These are phyloP conservation scores for Cetraspora pellucida DNA, from an alignment of 192 early-diverging fungal species.

Conservation along the genomic window DNA sequence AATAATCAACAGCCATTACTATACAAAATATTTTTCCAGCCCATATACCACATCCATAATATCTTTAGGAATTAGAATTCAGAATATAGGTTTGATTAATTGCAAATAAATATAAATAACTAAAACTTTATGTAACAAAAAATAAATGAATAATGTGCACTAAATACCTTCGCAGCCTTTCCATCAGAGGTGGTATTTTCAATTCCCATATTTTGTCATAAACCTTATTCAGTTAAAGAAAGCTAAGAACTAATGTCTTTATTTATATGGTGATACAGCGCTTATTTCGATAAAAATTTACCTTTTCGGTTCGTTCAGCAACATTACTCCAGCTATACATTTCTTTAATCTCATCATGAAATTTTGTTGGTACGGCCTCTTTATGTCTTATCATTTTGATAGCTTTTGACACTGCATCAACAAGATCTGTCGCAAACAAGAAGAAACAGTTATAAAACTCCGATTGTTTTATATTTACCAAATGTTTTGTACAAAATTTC, in stretches of 20 bases:
- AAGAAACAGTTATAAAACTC: not conserved
- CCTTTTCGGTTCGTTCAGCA: slow-evolving; percentile 86
- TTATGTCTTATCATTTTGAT: slow-evolving; percentile 68
- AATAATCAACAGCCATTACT: slow-evolving; percentile 84
- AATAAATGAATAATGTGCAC: not conserved
- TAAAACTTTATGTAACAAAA: not conserved
- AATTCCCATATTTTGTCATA: slow-evolving; percentile 74
- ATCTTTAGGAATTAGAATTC: slow-evolving; percentile 44
- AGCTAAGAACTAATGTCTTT: not conserved
- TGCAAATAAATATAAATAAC: not conserved
- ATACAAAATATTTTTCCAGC: slow-evolving; percentile 92
- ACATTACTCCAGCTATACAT: slow-evolving; percentile 99
- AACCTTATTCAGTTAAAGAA: slow-evolving; percentile 50
- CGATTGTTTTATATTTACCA: not conserved
- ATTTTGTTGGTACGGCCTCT: slow-evolving; percentile 63
- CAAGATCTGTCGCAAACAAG: slow-evolving; percentile 55
- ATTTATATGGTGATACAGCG: not conserved
- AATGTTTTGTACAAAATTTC: not conserved
- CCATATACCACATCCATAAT: slow-evolving; percentile 85
- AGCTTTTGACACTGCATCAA: slow-evolving; percentile 69
- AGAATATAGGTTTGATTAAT: not conserved
- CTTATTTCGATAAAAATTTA: slow-evolving; percentile 29
- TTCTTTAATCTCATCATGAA: slow-evolving; percentile 82
- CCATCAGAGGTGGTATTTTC: slow-evolving; percentile 71
- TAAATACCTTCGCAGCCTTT: slow-evolving; percentile 64